phyloP scores from a whole-genome alignment of 2,329 filamentous ascomycete species.

The Xylariaceae sp. region DNA sequence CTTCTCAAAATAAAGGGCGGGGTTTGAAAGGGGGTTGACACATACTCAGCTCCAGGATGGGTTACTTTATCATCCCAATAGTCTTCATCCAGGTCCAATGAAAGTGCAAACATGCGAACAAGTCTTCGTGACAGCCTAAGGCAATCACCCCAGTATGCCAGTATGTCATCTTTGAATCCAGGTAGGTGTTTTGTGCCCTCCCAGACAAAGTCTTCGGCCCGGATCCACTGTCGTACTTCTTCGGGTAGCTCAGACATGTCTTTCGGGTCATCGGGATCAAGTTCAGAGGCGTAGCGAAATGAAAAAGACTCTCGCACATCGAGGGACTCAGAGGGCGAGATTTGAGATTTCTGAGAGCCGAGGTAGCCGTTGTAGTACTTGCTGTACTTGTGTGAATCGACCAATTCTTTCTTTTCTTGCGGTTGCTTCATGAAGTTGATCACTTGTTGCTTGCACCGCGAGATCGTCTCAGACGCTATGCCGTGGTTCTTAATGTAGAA shows the following conservation, averaged over 20 bases:
- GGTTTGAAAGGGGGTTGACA: background rate
- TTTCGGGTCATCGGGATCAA: slow-evolving; percentile 44
- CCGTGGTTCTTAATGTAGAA: slow-evolving; percentile 53
- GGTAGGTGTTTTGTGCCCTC: slow-evolving; percentile 45
- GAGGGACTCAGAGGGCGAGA: slow-evolving; percentile 46
- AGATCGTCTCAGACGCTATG: slow-evolving; percentile 34
- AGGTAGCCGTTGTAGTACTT: slow-evolving; percentile 47
- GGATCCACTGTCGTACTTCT: slow-evolving; percentile 39
- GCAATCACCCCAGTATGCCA: slow-evolving; percentile 46
- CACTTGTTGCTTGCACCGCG: slow-evolving; percentile 30
- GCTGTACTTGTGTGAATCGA: slow-evolving; percentile 33
- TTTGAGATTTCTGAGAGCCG: slow-evolving; percentile 38
- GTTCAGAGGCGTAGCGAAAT: slow-evolving; percentile 49
- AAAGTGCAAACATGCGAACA: slow-evolving; percentile 51
- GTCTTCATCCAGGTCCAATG: slow-evolving; percentile 48
- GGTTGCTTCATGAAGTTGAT: slow-evolving; percentile 48
- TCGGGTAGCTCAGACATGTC: slow-evolving; percentile 40
- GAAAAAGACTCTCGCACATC: slow-evolving; percentile 51
- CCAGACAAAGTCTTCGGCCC: slow-evolving; percentile 51
- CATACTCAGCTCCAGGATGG: slow-evolving; percentile 43
- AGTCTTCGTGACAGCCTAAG: slow-evolving; percentile 49
- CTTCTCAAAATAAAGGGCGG: background rate
- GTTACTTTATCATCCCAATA: slow-evolving; percentile 53
- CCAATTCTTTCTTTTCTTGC: slow-evolving; percentile 38
- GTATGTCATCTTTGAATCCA: slow-evolving; percentile 43